A percentile compares a stretch with the other conserved stretches of the same genome.
Evolutionary conservation across 2,329 filamentous ascomycete genomes (phyloP).

Genomic region (Neopestalotiopsis rosae): DNA sequence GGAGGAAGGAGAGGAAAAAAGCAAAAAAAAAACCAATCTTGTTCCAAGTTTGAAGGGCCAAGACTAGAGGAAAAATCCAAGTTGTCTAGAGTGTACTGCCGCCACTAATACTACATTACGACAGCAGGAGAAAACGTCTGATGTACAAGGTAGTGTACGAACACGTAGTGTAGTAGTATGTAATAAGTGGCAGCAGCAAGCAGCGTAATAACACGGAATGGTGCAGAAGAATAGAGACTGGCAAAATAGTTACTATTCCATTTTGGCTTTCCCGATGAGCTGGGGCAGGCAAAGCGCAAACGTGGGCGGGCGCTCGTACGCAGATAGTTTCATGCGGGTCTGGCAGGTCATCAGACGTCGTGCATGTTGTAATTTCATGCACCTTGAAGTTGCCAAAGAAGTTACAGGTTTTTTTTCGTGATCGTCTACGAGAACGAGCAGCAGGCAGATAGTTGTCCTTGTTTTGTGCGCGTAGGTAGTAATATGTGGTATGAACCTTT

Average conservation of each 20-base stretch:
- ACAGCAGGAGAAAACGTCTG: not conserved
- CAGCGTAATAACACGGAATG: not conserved
- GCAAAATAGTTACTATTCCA: not conserved
- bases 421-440: not conserved
- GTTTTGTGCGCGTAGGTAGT: too few species aligned
- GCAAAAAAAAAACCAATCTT: too few species aligned
- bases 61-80: not conserved
- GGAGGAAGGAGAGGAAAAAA: too few species aligned
- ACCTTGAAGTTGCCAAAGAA: not conserved
- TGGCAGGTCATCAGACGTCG: conserved; percentile 18
- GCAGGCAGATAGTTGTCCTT: too few species aligned
- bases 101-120: not conserved
- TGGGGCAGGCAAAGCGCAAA: not conserved
- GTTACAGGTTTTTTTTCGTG: not conserved
- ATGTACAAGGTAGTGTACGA: too few species aligned
- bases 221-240: not conserved
- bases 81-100: too few species aligned
- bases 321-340: conserved; percentile 13
- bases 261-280: not conserved
- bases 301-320: not conserved
- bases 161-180: too few species aligned
- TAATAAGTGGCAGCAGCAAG: too few species aligned
- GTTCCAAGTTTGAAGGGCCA: not conserved
- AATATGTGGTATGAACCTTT: not conserved
- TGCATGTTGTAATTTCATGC: conserved; percentile 10